phyloP scores from a whole-genome alignment of 73 alveolate genomes.

The Paramecium sonneborni region DNA sequence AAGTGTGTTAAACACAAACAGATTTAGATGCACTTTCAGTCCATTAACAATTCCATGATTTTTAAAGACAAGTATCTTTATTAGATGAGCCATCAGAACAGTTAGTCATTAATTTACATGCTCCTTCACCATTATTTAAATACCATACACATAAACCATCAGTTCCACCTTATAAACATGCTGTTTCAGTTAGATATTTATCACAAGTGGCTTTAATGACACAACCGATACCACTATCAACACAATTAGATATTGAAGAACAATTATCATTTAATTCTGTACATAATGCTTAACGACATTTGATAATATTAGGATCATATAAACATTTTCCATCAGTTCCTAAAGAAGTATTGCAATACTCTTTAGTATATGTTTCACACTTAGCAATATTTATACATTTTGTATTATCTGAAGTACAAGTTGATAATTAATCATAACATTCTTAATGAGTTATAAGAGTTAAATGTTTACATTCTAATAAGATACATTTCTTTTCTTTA shows the following conservation, averaged over 20 bases:
- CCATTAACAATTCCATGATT: conserved; percentile 28
- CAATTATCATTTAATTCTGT: not conserved
- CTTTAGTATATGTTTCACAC: not conserved
- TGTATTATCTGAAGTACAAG: conserved; percentile 9
- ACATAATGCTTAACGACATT: not conserved
- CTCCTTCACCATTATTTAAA: conserved; percentile 1
- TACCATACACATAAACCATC: conserved; percentile 55
- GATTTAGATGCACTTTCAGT: not conserved
- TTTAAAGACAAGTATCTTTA: not conserved
- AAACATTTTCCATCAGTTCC: conserved; percentile 37
- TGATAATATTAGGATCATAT: not conserved
- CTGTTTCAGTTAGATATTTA: not conserved
- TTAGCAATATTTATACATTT: not conserved
- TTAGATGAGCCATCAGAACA: conserved; percentile 4
- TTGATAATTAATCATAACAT: not conserved
- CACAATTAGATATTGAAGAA: not conserved
- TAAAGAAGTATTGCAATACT: not conserved
- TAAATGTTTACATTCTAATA: not conserved
- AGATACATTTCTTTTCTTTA: not conserved
- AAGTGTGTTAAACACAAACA: not conserved
- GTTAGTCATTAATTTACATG: not conserved
- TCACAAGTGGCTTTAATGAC: not conserved
- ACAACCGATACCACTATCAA: conserved; percentile 25
- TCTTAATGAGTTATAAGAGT: not conserved
- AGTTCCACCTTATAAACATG: conserved; percentile 22